Base-by-base conservation (phyloP, 1,284 basidiomycete genomes). In the Tremellales sp. region DNA sequence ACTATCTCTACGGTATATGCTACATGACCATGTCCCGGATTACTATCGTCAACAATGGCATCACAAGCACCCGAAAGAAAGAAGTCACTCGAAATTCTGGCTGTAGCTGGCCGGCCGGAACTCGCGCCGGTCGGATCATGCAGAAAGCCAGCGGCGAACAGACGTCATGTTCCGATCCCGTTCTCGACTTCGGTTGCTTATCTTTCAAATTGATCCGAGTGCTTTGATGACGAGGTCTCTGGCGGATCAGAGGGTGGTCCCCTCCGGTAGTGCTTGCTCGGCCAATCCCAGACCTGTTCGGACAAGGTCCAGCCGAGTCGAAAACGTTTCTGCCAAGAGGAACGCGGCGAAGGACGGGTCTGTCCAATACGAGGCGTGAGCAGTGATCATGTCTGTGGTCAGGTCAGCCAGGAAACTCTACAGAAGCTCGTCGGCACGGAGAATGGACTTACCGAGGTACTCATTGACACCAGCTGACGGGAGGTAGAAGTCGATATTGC, bases 401-500 rank as follows among this genome's bases (percentile, higher is more conserved):
- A 58, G 50, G 45, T n/a, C n/a, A n/a, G n/a, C n/a, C n/a, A n/a
- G n/a, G n/a, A n/a, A n/a, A n/a, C 21, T 23, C 2, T 35, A 15
- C 4, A 4, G 22, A 31, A 19, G 24, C 7, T 37, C 35, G 27
- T 19, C 27, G 5, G 25, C 10, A 8, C 23, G 24, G 15, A 23
- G 11, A 19, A 33, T 26, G 12, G 17, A 51, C 62, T 40, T 40
- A 67, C 68, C 68, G 5, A 75, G 50, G 43, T 75, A 75, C 46
- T 73, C 73, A 60, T 65, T 72, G 23, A 72, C 64, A 2, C 70
- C 68, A 0, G 65, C 60, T 5, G 66, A 65, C 3, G 72, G 70
- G 19, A 76, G 56, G 44, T 60, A 70, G 43, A 73, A 76, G 47
- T 75, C 73, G 26, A 75, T 48, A 46, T 67, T 71, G 2, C 74